A percentile compares a stretch with the other conserved stretches of the same genome.
Evolutionary conservation across 1,284 basidiomycete species (phyloP).

Genomic region (Anthracocystis walkeri): DNA sequence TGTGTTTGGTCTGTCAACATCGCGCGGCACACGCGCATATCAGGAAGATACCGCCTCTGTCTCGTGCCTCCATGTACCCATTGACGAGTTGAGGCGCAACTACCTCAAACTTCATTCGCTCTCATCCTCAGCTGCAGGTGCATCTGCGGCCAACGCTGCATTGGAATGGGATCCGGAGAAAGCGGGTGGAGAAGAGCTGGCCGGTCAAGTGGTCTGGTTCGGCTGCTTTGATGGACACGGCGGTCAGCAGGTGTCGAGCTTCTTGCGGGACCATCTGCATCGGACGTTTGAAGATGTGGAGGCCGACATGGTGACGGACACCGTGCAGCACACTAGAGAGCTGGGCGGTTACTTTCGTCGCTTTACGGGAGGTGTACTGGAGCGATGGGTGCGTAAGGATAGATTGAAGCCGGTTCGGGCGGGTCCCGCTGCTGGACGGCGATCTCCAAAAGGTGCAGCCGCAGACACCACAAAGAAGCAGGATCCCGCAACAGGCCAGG

Average conservation of each 20-base stretch:
- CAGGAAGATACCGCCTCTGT: conserved; percentile 66
- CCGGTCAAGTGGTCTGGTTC: conserved; percentile 67
- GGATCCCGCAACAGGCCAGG: not conserved
- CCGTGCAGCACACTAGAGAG: conserved; percentile 63
- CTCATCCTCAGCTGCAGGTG: conserved; percentile 25
- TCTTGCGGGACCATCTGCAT: conserved; percentile 59
- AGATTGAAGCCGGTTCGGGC: conserved; percentile 54
- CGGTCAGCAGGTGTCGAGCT: conserved; percentile 58
- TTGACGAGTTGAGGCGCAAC: conserved; percentile 49
- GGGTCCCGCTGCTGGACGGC: conserved; percentile 29
- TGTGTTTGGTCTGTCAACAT: conserved; percentile 54
- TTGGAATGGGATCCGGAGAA: conserved; percentile 57
- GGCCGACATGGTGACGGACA: conserved; percentile 62
- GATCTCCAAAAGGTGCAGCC: conserved; percentile 11
- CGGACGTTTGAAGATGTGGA: conserved; percentile 60
- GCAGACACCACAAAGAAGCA: conserved; percentile 15
- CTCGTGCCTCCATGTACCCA: conserved; percentile 60
- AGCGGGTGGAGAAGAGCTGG: conserved; percentile 59
- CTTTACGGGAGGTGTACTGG: conserved; percentile 61
- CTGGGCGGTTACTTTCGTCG: conserved; percentile 66
- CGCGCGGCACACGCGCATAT: conserved; percentile 59
- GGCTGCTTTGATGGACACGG: conserved; percentile 68
- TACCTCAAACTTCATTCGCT: conserved; percentile 43
- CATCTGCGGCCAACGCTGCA: conserved; percentile 38
- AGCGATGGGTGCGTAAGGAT: conserved; percentile 63